Conservation (phyloP, 306 rosid genomes). For the Quillaja saponaria region DNA sequence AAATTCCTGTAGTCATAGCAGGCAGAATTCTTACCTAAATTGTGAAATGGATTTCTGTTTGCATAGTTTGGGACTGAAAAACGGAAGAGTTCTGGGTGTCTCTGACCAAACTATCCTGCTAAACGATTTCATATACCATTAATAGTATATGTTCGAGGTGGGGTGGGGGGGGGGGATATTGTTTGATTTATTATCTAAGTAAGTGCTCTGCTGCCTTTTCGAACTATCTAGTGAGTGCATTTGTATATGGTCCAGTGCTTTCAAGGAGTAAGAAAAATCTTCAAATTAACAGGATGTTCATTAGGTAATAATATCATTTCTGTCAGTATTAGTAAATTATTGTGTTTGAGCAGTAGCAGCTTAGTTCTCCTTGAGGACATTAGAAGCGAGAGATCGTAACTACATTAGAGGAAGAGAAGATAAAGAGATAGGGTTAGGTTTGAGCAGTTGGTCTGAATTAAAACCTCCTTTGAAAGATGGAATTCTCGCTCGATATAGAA, state of each 20-base stretch:
- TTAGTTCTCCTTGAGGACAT: conserved; percentile 7
- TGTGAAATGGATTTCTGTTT: no score
- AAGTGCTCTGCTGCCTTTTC: conserved; percentile 10
- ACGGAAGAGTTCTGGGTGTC: no score
- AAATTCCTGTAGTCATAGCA: no score
- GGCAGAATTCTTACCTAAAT: no score
- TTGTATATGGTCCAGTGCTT: background rate
- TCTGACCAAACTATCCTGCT: no score
- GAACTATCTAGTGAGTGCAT: conserved; percentile 11
- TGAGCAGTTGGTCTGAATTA: no score
- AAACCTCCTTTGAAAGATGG: no score
- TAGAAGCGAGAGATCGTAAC: background rate
- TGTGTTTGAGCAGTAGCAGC: conserved; percentile 14
- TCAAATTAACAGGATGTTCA: background rate
- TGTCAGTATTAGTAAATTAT: conserved; percentile 3
- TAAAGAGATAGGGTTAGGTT: no score
- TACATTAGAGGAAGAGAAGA: background rate
- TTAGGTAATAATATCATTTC: no score
- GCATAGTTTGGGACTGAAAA: no score
- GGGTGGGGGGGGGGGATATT: background rate
- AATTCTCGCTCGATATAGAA: no score
- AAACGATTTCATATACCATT: no score
- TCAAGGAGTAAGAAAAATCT: conserved; percentile 14
- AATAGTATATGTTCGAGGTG: background rate
- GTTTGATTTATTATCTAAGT: background rate